A percentile compares a stretch with the other conserved stretches of the same genome.
phyloP scores from a whole-genome alignment of 2,329 filamentous ascomycete genomes.

The Cladosporium sp. region DNA sequence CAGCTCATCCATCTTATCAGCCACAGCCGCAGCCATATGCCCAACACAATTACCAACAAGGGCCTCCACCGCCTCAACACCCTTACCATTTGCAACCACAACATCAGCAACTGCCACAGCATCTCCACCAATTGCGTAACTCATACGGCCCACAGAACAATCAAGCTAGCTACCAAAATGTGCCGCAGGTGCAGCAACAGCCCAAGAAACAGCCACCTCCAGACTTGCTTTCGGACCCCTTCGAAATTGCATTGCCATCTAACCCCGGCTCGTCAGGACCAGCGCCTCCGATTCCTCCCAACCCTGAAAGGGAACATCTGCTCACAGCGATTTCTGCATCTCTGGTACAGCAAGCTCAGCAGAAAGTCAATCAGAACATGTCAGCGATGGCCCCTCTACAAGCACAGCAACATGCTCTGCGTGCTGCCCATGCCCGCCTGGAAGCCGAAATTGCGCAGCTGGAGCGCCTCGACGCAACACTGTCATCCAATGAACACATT shows the following conservation, averaged over 20 bases:
- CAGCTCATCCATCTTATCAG: conserved; percentile 33
- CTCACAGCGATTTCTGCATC: conserved; percentile 73
- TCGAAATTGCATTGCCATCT: conserved; percentile 59
- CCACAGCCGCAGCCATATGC: conserved; percentile 25
- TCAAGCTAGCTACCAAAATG: conserved; percentile 18
- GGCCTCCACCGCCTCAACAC: conserved; percentile 1
- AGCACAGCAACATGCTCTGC: conserved; percentile 78
- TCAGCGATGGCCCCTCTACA: conserved; percentile 73
- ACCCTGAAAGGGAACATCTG: conserved; percentile 91
- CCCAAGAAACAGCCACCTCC: conserved; percentile 43
- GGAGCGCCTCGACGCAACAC: conserved; percentile 67
- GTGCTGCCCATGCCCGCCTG: conserved; percentile 67
- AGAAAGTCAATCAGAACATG: conserved; percentile 70
- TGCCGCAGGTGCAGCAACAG: conserved; percentile 34
- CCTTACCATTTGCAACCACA: conserved; percentile 19
- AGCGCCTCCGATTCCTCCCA: conserved; percentile 87
- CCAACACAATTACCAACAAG: conserved; percentile 16
- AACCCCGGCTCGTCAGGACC: conserved; percentile 51
- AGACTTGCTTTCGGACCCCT: conserved; percentile 65
- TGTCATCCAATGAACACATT: conserved; percentile 76
- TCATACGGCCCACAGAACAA: conserved; percentile 27
- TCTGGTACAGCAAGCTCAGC: conserved; percentile 68
- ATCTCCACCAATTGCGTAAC: conserved; percentile 35
- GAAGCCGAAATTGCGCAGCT: conserved; percentile 74
- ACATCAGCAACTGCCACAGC: conserved; percentile 26